Evolutionary conservation across 257 asterid species (phyloP).

Genomic region (Solanum rostratum): DNA sequence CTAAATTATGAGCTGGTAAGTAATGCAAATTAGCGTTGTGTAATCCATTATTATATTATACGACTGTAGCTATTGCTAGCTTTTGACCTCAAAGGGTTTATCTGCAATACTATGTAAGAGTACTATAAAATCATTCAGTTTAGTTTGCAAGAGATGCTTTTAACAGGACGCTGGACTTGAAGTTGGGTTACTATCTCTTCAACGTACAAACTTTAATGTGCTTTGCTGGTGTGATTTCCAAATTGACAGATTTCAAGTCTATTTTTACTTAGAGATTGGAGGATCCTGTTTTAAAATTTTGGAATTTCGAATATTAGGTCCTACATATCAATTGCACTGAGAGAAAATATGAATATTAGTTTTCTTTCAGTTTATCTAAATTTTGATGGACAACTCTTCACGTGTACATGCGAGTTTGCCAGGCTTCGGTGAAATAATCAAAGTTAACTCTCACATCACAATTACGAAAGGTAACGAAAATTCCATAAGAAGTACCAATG

Average conservation of each 20-base stretch:
- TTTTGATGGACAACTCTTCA: too few relatives aligned
- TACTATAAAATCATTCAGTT: not conserved
- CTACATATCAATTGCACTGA: too few relatives aligned
- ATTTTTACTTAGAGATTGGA: not conserved
- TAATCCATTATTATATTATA: not conserved
- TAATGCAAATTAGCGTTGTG: not conserved
- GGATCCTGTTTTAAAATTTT: not conserved
- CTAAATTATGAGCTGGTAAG: not conserved
- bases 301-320: not conserved
- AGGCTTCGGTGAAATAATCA: too few relatives aligned
- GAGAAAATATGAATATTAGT: not conserved
- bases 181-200: not conserved
- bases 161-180: not conserved
- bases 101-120: not conserved
- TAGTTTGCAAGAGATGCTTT: not conserved
- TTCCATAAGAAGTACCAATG: too few relatives aligned
- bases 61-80: not conserved
- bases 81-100: not conserved
- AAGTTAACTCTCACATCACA: not conserved
- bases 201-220: not conserved
- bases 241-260: too few relatives aligned
- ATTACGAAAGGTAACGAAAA: too few relatives aligned
- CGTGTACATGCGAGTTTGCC: not conserved
- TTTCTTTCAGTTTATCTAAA: not conserved
- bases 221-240: too few relatives aligned